Evolutionary conservation across 768 basidiomycete genomes (phyloP), one percentile per base, ranked within the genome.

Genomic region (Mycena chlorophos): DNA sequence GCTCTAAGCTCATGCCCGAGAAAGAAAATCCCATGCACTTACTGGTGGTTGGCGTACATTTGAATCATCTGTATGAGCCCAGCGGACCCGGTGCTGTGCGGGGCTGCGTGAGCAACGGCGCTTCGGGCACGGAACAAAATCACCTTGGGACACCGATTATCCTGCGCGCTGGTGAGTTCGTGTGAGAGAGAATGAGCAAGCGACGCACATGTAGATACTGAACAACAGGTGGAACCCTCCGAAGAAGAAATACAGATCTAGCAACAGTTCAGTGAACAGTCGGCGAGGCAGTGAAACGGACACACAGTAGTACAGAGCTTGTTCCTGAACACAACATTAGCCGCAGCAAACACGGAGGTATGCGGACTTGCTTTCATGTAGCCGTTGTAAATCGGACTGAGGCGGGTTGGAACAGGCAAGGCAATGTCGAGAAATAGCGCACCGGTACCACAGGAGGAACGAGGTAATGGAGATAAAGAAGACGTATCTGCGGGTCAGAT

Each of bases 181-280:
- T 65, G 63, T 61, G 58, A 63, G 56, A 67, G 61, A 55, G 63
- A 66, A 65, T 63, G 42, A 65, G 42, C 48, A 50, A 47, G 49
- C 46, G 57, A 64, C 86, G 77, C 68, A 91, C 93, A 91, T 92
- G 76, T 98, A 98, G 67, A 91, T 69, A 60, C 89, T 91, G 77
- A 93, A 98, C 38, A 91, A 78, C 58, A 98, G 80, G 74, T 99
- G 94, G 80, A 91, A 98, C 45, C 94, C 96, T 52, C 87, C 82
- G 75, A 99, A 99, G 74, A 98, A 84, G 80, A 98, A 96, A 79
- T 93, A 99, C 61, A 97, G 72, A 77, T 98, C 95, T 98, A 65
- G 49, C 68, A 63, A 62, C 61, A 68, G 66, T 59, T 60, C 56
- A 64, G 62, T 69, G 64, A 69, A 60, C 58, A 62, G 57, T 63